Evolutionary conservation across 352 stramenopile species (phyloP).

Genomic region (Phytophthora idaei): DNA sequence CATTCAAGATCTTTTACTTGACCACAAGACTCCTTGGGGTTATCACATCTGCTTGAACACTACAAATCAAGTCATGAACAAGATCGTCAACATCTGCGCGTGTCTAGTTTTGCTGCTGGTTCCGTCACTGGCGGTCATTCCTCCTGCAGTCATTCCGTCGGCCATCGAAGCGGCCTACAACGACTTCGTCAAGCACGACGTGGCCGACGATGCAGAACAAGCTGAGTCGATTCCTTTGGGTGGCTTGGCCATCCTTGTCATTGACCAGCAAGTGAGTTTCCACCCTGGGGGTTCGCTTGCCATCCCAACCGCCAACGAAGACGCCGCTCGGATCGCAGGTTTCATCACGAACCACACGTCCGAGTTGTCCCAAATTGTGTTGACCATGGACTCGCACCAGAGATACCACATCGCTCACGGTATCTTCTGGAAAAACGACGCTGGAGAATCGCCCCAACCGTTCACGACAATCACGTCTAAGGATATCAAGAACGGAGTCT

Average conservation of each 20-base stretch:
- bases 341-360: slow-evolving; percentile 78
- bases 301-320: slow-evolving; percentile 87
- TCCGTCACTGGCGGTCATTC: slow-evolving; percentile 1
- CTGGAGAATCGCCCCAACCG: slow-evolving; percentile 70
- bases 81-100: background rate
- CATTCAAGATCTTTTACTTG: background rate
- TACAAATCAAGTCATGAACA: background rate
- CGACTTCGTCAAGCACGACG: slow-evolving; percentile 14
- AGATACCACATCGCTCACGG: slow-evolving; percentile 94
- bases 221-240: slow-evolving; percentile 36
- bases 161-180: slow-evolving; percentile 7
- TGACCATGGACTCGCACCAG: slow-evolving; percentile 96
- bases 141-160: slow-evolving; percentile 11
- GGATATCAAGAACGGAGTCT: slow-evolving; percentile 68
- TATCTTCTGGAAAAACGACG: slow-evolving; percentile 87
- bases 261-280: slow-evolving; percentile 96
- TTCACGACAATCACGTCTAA: slow-evolving; percentile 92
- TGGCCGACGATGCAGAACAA: slow-evolving; percentile 39
- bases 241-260: slow-evolving; percentile 82
- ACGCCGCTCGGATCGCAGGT: slow-evolving; percentile 87
- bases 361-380: slow-evolving; percentile 80
- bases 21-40: background rate
- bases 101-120: slow-evolving; percentile 10
- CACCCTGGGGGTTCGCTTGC: slow-evolving; percentile 92
- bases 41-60: background rate